phyloP scores from a whole-genome alignment of 2,329 filamentous ascomycete species.

The Aureobasidium sp. region DNA sequence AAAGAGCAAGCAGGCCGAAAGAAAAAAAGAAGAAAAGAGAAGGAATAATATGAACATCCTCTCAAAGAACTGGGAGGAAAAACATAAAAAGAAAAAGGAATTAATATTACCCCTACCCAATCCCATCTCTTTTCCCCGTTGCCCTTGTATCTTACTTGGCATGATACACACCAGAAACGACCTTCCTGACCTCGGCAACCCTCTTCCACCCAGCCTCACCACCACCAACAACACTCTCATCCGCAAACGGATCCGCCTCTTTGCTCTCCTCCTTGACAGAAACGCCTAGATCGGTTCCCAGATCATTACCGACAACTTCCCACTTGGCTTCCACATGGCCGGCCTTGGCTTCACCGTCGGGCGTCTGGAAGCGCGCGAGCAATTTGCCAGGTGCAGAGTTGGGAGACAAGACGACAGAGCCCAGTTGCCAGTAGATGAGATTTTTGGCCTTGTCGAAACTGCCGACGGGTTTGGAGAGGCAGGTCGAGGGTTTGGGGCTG shows the following conservation, averaged over 20 bases:
- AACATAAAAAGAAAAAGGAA: not conserved
- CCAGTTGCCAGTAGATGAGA: constrained; percentile 72
- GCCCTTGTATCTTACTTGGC: too few relatives aligned
- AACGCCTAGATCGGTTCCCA: constrained; percentile 59
- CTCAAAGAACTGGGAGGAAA: too few relatives aligned
- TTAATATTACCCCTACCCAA: not conserved
- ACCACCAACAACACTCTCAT: not conserved
- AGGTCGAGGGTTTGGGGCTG: constrained; percentile 54
- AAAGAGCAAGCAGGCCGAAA: not conserved
- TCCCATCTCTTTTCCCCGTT: not conserved
- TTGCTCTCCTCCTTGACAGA: constrained; percentile 40
- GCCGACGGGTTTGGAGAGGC: constrained; percentile 72
- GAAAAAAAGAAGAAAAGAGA: not conserved
- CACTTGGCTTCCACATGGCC: constrained; percentile 78
- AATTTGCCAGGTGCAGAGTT: constrained; percentile 58
- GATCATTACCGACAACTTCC: constrained; percentile 47
- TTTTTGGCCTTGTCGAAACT: constrained; percentile 71
- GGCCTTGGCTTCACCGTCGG: constrained; percentile 59
- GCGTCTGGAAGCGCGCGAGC: constrained; percentile 70
- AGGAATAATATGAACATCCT: too few relatives aligned
- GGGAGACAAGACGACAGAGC: constrained; percentile 53
- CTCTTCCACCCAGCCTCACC: constrained; percentile 14
- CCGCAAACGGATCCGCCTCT: constrained; percentile 33
- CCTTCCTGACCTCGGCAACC: constrained; percentile 13
- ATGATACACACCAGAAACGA: constrained; percentile 18